A percentile compares a stretch with the other conserved stretches of the same genome.
phyloP scores from a whole-genome alignment of 176 grass and related monocot genomes.

The Triticum turgidum region DNA sequence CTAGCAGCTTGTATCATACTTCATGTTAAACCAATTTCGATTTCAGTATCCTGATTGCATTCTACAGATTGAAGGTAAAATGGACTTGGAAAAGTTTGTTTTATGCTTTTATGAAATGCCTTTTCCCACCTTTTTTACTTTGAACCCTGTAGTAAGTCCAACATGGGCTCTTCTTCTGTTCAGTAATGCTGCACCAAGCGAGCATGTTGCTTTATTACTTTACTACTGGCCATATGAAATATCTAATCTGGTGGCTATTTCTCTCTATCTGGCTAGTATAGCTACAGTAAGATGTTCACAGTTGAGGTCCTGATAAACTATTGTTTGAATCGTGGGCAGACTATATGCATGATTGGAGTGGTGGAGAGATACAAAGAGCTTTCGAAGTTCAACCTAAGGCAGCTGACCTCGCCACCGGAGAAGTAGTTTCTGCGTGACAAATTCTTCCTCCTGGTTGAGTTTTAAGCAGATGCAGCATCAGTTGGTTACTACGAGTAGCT shows the following conservation, averaged over 20 bases:
- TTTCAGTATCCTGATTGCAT: too few relatives aligned
- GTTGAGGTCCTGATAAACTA: background rate
- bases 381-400: slow-evolving; percentile 90
- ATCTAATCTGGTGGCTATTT: background rate
- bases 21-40: too few relatives aligned
- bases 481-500: background rate
- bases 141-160: too few relatives aligned
- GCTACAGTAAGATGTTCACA: background rate
- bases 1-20: too few relatives aligned
- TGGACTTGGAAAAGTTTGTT: too few relatives aligned
- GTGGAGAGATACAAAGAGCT: slow-evolving; percentile 86
- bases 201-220: background rate
- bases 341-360: slow-evolving; percentile 83
- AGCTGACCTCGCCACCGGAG: slow-evolving; percentile 63
- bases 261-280: too few relatives aligned
- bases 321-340: slow-evolving; percentile 49
- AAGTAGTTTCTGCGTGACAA: slow-evolving; percentile 27
- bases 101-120: too few relatives aligned
- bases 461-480: background rate
- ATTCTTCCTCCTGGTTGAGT: background rate
- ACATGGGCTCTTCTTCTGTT: too few relatives aligned
- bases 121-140: too few relatives aligned
- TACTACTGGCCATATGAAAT: background rate
- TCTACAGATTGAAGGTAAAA: too few relatives aligned
- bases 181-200: too few relatives aligned